A percentile compares a stretch with the other conserved stretches of the same genome.
Evolutionary conservation across 768 basidiomycete species (phyloP).

Genomic region (Tulasnella sp.): DNA sequence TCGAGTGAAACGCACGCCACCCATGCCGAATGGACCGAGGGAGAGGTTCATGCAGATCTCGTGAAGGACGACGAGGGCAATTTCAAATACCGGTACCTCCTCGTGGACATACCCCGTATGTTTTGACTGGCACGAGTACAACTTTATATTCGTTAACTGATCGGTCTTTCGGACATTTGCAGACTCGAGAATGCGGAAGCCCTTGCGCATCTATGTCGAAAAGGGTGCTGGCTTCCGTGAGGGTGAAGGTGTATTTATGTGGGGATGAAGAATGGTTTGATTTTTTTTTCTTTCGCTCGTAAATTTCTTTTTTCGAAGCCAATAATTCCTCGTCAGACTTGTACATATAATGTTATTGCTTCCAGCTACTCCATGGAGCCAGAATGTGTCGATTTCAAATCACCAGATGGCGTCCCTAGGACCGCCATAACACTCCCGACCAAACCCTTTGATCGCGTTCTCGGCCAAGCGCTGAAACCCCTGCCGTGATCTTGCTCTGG

Average conservation of each 20-base stretch:
- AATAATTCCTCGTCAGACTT: neutral
- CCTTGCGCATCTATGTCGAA: slow-evolving; percentile 27
- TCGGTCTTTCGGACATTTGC: neutral
- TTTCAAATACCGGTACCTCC: slow-evolving; percentile 29
- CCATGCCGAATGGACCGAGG: slow-evolving; percentile 2
- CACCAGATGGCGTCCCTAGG: neutral
- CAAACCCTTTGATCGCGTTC: neutral
- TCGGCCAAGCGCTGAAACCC: neutral
- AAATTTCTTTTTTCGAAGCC: neutral
- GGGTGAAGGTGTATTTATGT: slow-evolving; percentile 29
- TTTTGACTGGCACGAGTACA: neutral
- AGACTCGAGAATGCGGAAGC: slow-evolving; percentile 25
- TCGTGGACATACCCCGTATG: slow-evolving; percentile 28
- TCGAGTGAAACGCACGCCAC: neutral
- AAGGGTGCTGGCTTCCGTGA: slow-evolving; percentile 26
- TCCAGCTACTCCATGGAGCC: neutral
- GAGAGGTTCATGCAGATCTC: slow-evolving; percentile 28
- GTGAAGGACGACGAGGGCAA: slow-evolving; percentile 26
- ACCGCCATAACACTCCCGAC: neutral
- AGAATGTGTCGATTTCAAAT: neutral
- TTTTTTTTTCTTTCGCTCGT: neutral
- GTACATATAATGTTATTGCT: neutral
- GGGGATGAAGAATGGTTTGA: slow-evolving; percentile 12
- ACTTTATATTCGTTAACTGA: neutral
- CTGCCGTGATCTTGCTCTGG: neutral